phyloP scores from a whole-genome alignment of 2,329 filamentous ascomycete species.

The Phoma sp. region DNA sequence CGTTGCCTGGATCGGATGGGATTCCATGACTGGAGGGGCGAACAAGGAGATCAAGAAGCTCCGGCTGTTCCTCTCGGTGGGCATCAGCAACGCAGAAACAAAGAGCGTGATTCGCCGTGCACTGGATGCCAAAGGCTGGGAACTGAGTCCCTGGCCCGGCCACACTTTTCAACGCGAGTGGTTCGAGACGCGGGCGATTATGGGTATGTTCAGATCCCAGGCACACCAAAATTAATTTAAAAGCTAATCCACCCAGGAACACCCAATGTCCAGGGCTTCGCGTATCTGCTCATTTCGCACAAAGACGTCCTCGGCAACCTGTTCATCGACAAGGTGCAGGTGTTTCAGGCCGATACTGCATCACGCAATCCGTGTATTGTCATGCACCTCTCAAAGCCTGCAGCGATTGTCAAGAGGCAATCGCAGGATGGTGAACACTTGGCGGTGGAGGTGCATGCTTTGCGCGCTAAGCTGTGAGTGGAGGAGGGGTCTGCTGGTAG shows the following conservation, averaged over 20 bases:
- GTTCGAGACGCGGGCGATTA: slow-evolving; percentile 21
- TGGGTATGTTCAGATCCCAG: slow-evolving; percentile 18
- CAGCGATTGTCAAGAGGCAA: not conserved
- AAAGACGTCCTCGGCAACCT: slow-evolving; percentile 26
- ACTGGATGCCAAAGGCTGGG: slow-evolving; percentile 11
- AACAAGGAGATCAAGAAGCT: slow-evolving; percentile 12
- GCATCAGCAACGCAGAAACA: slow-evolving; percentile 24
- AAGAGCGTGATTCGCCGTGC: slow-evolving; percentile 18
- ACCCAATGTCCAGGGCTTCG: slow-evolving; percentile 27
- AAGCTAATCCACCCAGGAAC: slow-evolving; percentile 18
- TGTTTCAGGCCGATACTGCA: slow-evolving; percentile 19
- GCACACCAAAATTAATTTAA: not conserved
- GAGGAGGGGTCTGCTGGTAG: too few species aligned
- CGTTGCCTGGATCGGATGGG: slow-evolving; percentile 25
- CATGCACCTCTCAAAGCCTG: slow-evolving; percentile 19
- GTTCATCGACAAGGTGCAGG: slow-evolving; percentile 24
- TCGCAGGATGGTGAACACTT: not conserved
- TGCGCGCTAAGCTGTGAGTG: slow-evolving; percentile 16
- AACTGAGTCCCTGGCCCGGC: slow-evolving; percentile 23
- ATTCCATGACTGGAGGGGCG: slow-evolving; percentile 1
- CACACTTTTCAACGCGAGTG: slow-evolving; percentile 20
- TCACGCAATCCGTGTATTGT: slow-evolving; percentile 21
- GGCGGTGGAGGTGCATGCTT: slow-evolving; percentile 7
- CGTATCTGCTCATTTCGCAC: slow-evolving; percentile 28
- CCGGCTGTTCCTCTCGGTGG: slow-evolving; percentile 24